phyloP scores from a whole-genome alignment of 768 basidiomycete species.

The Gloeophyllum trabeum region DNA sequence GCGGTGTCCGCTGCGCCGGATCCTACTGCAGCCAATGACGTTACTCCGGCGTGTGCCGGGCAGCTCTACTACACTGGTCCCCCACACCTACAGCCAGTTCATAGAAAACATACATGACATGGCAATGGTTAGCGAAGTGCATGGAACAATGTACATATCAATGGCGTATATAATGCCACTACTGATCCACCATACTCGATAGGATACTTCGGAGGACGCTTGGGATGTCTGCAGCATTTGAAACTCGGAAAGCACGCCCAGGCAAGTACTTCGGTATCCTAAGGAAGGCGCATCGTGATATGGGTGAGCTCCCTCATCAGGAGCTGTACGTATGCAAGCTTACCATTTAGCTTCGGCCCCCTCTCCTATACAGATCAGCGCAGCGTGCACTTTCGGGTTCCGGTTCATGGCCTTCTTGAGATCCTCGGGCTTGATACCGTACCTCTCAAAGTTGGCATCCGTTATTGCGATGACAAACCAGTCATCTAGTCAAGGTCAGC shows the following conservation, averaged over 20 bases:
- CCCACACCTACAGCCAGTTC: too few relatives aligned
- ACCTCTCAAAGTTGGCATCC: constrained; percentile 59
- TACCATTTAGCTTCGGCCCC: constrained; percentile 56
- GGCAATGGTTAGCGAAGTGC: too few relatives aligned
- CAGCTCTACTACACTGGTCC: too few relatives aligned
- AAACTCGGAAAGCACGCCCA: constrained; percentile 46
- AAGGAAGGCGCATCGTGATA: constrained; percentile 1
- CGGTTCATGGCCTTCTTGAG: constrained; percentile 44
- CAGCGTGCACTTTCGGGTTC: constrained; percentile 55
- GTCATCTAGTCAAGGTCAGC: constrained; percentile 32
- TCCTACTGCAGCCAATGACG: too few relatives aligned
- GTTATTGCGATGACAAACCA: constrained; percentile 66
- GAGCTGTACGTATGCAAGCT: constrained; percentile 5
- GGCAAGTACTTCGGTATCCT: constrained; percentile 58
- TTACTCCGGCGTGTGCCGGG: too few relatives aligned
- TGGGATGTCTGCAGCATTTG: constrained; percentile 54
- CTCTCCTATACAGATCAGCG: constrained; percentile 59
- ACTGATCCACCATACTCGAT: constrained; percentile 21
- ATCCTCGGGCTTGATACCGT: constrained; percentile 49
- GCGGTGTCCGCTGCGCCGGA: too few relatives aligned
- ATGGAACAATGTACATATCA: too few relatives aligned
- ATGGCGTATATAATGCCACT: too few relatives aligned
- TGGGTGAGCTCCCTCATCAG: neutral
- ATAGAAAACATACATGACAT: too few relatives aligned
- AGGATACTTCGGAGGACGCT: constrained; percentile 51